Percentiles rank a stretch among this genome's conserved stretches.
These are phyloP conservation scores for Aegilops sharonensis DNA, from an alignment of 176 grass and related monocot genomes.

Conservation along the genomic window DNA sequence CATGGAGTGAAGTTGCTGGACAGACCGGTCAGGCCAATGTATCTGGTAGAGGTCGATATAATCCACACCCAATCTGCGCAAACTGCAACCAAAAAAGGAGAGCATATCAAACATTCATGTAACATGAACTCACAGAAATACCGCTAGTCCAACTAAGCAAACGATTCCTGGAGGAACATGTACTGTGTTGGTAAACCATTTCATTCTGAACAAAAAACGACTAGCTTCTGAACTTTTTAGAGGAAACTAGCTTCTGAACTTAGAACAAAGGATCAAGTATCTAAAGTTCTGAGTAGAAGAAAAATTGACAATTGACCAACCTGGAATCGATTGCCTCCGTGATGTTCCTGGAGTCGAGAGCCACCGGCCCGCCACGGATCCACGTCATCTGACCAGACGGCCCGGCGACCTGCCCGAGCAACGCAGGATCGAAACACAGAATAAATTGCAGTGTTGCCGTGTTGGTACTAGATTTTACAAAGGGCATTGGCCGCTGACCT, in stretches of 20 bases:
- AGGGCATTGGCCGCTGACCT: conserved; percentile 30
- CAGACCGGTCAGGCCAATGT: conserved; percentile 95
- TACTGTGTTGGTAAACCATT: background rate
- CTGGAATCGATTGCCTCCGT: conserved; percentile 63
- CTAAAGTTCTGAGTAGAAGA: background rate
- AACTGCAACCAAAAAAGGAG: conserved; percentile 35
- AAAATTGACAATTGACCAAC: background rate
- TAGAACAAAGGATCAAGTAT: background rate
- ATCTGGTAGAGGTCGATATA: conserved; percentile 98
- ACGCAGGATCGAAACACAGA: background rate
- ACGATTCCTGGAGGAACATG: background rate
- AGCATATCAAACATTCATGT: background rate
- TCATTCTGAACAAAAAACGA: background rate
- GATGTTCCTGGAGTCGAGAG: conserved; percentile 69
- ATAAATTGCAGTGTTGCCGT: background rate
- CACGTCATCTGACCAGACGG: conserved; percentile 92
- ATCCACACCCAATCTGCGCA: conserved; percentile 57
- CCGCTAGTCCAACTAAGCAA: too few species aligned
- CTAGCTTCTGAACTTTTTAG: too few species aligned
- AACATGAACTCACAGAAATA: background rate
- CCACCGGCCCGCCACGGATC: conserved; percentile 66
- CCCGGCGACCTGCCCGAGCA: conserved; percentile 54
- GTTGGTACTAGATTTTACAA: too few species aligned
- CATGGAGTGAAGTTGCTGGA: background rate
- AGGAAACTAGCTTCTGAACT: background rate